Conservation (phyloP, 2,329 filamentous ascomycete genomes). For the Colletotrichum horii region DNA sequence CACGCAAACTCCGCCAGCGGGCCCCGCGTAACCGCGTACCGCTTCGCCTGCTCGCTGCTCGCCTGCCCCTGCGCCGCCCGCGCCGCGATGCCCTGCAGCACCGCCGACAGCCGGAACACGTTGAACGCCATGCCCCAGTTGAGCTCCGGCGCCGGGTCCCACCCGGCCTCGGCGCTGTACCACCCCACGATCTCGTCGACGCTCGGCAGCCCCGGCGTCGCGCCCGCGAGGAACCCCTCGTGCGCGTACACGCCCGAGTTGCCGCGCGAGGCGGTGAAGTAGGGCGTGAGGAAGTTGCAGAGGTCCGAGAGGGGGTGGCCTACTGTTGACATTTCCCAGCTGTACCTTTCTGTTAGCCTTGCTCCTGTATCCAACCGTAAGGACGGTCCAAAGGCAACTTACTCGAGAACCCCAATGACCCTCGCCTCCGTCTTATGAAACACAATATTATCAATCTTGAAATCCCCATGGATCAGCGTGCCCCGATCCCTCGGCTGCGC, state of each 20-base stretch:
- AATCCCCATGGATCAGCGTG: slow-evolving; percentile 90
- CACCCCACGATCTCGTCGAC: slow-evolving; percentile 45
- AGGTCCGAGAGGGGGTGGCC: slow-evolving; percentile 95
- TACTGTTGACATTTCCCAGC: slow-evolving; percentile 97
- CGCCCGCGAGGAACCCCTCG: slow-evolving; percentile 64
- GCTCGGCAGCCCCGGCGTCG: slow-evolving; percentile 66
- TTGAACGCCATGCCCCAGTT: slow-evolving; percentile 67
- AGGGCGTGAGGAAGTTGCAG: slow-evolving; percentile 70
- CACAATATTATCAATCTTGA: slow-evolving; percentile 90
- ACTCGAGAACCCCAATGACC: slow-evolving; percentile 93
- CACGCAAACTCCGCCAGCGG: slow-evolving; percentile 82
- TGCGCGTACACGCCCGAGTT: slow-evolving; percentile 32
- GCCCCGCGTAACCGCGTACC: slow-evolving; percentile 72
- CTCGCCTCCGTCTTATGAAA: slow-evolving; percentile 88
- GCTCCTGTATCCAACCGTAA: neutral
- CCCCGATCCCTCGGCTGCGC: slow-evolving; percentile 79
- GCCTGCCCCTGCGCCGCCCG: slow-evolving; percentile 85
- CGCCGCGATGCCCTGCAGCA: slow-evolving; percentile 90
- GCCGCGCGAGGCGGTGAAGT: slow-evolving; percentile 40
- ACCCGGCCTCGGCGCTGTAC: slow-evolving; percentile 63
- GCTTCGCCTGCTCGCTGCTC: slow-evolving; percentile 80
- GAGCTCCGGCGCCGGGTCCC: slow-evolving; percentile 68
- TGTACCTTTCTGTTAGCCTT: slow-evolving; percentile 28
- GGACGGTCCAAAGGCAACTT: slow-evolving; percentile 10
- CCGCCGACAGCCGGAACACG: slow-evolving; percentile 65